A percentile compares a stretch with the other conserved stretches of the same genome.
These are phyloP conservation scores for Trypanosoma cruzi DNA, from an alignment of 208 protist species.

Conservation along the genomic window DNA sequence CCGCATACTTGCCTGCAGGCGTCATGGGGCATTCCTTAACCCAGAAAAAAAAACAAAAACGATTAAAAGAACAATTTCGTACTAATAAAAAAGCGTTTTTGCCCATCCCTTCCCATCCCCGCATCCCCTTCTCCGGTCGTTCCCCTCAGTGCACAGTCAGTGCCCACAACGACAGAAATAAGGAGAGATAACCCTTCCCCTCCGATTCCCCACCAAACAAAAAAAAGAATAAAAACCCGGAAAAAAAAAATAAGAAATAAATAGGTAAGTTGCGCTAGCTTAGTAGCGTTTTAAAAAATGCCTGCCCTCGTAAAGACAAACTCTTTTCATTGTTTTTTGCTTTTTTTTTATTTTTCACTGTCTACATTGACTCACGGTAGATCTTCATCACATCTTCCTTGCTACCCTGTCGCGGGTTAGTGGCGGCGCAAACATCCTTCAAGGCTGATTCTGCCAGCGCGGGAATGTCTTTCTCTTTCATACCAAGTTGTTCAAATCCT, in stretches of 20 bases:
- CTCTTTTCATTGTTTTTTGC: too few species aligned
- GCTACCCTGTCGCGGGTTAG: conserved; percentile 58
- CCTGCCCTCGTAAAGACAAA: too few species aligned
- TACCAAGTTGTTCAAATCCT: conserved; percentile 60
- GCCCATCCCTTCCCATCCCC: not conserved
- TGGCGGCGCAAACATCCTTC: conserved; percentile 47
- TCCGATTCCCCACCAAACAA: too few species aligned
- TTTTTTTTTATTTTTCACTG: not conserved
- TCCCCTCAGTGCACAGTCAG: too few species aligned
- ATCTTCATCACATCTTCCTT: conserved; percentile 57
- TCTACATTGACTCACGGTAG: conserved; percentile 43
- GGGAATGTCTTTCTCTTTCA: conserved; percentile 46
- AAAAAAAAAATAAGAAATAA: too few species aligned
- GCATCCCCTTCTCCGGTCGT: too few species aligned
- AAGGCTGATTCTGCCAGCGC: conserved; percentile 46
- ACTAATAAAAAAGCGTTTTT: not conserved
- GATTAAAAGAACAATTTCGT: not conserved
- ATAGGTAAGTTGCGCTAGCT: too few species aligned
- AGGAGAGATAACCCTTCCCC: too few species aligned
- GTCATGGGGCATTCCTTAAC: not conserved
- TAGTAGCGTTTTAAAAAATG: too few species aligned
- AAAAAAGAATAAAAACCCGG: too few species aligned
- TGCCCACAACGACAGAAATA: too few species aligned
- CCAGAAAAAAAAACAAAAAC: conserved; percentile 1
- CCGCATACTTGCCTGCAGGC: not conserved